Conservation (phyloP, 192 early-diverging fungal genomes). For the Entophlyctis helioformis region DNA sequence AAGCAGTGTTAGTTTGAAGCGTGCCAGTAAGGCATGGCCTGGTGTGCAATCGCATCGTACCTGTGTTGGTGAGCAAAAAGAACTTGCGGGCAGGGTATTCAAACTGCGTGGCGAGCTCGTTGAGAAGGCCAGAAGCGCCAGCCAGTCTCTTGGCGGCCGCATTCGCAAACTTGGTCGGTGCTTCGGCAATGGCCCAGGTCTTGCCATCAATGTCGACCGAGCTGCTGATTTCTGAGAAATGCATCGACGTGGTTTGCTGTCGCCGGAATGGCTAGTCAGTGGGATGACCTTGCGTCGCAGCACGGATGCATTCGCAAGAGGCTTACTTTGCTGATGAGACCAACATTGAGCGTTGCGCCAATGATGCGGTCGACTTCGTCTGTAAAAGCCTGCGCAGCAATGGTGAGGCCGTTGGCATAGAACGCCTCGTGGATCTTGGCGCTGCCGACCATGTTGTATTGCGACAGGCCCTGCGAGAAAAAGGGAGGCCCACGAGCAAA, state of each 20-base stretch:
- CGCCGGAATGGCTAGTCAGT: too few relatives aligned
- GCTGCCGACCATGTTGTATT: too few relatives aligned
- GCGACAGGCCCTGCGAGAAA: background rate
- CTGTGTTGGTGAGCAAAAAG: conserved; percentile 65
- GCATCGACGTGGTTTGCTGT: too few relatives aligned
- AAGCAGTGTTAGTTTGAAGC: too few relatives aligned
- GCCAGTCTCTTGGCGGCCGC: conserved; percentile 6
- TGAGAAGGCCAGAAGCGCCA: conserved; percentile 25
- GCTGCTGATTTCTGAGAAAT: too few relatives aligned
- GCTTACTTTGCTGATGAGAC: conserved; percentile 13
- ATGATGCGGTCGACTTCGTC: conserved; percentile 63
- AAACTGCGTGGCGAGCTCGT: conserved; percentile 57
- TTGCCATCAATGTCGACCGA: conserved; percentile 67
- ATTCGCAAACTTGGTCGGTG: conserved; percentile 9
- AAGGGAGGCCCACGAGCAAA: background rate
- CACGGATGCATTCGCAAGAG: too few relatives aligned
- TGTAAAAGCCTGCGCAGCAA: conserved; percentile 51
- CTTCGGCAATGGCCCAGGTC: conserved; percentile 69
- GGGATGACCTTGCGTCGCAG: too few relatives aligned
- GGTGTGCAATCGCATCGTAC: too few relatives aligned
- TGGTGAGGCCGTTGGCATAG: conserved; percentile 54
- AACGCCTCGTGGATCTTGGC: conserved; percentile 58
- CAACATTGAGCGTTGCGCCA: conserved; percentile 49
- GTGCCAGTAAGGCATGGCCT: too few relatives aligned
- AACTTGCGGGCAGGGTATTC: conserved; percentile 46